These are phyloP conservation scores for Globisporangium apiculatum DNA, from an alignment of 352 stramenopile species.

Conservation along the genomic window DNA sequence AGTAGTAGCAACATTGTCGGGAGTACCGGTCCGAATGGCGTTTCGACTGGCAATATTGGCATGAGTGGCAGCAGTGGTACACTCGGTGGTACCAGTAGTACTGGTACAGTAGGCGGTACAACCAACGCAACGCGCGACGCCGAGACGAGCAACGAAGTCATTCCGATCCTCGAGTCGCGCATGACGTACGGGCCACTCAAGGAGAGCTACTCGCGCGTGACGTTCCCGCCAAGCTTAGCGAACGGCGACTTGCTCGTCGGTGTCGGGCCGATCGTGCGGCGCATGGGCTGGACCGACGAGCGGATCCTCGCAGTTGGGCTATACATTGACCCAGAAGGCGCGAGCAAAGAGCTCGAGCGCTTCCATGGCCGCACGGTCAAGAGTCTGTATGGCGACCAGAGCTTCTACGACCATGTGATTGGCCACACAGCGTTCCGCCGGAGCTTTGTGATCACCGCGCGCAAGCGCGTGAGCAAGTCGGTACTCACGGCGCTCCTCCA, in stretches of 20 bases:
- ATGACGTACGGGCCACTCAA: slow-evolving; percentile 69
- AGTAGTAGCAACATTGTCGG: slow-evolving; percentile 10
- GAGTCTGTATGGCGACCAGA: slow-evolving; percentile 64
- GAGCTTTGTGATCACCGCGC: slow-evolving; percentile 67
- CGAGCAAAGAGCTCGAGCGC: slow-evolving; percentile 39
- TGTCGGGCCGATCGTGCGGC: slow-evolving; percentile 64
- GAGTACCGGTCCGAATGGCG: slow-evolving; percentile 4
- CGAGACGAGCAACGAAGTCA: slow-evolving; percentile 19
- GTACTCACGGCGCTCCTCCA: slow-evolving; percentile 57
- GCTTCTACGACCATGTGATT: slow-evolving; percentile 66
- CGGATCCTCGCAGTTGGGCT: slow-evolving; percentile 71
- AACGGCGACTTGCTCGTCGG: slow-evolving; percentile 72
- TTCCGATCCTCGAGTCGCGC: slow-evolving; percentile 48
- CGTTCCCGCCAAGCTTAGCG: slow-evolving; percentile 64
- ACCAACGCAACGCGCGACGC: neutral
- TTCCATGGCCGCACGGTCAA: slow-evolving; percentile 49
- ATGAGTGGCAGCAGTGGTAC: slow-evolving; percentile 3
- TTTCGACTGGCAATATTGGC: slow-evolving; percentile 9
- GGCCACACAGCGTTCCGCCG: slow-evolving; percentile 55
- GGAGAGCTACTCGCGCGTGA: slow-evolving; percentile 70
- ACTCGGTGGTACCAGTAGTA: too few relatives aligned
- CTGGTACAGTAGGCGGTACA: too few relatives aligned
- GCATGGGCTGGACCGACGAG: slow-evolving; percentile 79
- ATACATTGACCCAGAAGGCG: slow-evolving; percentile 68
- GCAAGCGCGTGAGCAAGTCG: slow-evolving; percentile 75